Percentiles rank a stretch among this genome's conserved stretches.
These are phyloP conservation scores for Rhododendron molle DNA, from an alignment of 148 eudicot genomes.

Conservation along the genomic window DNA sequence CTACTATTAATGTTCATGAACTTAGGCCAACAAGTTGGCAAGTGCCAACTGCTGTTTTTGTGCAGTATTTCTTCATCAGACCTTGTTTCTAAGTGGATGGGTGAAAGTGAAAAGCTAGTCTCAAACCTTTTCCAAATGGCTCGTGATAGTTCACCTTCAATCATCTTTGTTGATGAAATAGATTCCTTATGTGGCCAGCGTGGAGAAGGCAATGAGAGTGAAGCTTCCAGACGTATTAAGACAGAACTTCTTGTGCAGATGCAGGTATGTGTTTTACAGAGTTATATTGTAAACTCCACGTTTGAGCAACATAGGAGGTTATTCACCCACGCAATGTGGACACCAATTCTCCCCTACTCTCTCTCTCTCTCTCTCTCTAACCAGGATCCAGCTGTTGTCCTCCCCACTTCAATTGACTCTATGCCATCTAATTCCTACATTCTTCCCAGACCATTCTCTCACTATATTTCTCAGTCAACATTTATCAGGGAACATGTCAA, in stretches of 20 bases:
- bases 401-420: neutral
- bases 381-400: neutral
- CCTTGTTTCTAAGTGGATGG: constrained; percentile 99
- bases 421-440: neutral
- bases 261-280: constrained; percentile 59
- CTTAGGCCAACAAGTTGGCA: constrained; percentile 38
- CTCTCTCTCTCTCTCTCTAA: neutral
- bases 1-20: constrained; percentile 6
- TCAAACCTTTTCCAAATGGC: constrained; percentile 98
- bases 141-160: constrained; percentile 95
- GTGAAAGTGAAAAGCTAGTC: constrained; percentile 98
- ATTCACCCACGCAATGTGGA: neutral
- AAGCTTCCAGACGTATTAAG: constrained; percentile 98
- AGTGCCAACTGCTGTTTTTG: constrained; percentile 42
- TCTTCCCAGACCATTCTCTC: neutral
- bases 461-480: neutral
- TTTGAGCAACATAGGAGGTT: neutral
- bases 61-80: constrained; percentile 95
- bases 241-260: constrained; percentile 98
- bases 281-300: neutral
- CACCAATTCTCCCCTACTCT: neutral
- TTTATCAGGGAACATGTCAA: neutral
- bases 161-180: constrained; percentile 94
- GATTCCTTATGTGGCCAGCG: constrained; percentile 98
- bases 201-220: constrained; percentile 99